Base-by-base conservation (phyloP, 2,329 filamentous ascomycete species). In the Albophoma yamanashiensis region DNA sequence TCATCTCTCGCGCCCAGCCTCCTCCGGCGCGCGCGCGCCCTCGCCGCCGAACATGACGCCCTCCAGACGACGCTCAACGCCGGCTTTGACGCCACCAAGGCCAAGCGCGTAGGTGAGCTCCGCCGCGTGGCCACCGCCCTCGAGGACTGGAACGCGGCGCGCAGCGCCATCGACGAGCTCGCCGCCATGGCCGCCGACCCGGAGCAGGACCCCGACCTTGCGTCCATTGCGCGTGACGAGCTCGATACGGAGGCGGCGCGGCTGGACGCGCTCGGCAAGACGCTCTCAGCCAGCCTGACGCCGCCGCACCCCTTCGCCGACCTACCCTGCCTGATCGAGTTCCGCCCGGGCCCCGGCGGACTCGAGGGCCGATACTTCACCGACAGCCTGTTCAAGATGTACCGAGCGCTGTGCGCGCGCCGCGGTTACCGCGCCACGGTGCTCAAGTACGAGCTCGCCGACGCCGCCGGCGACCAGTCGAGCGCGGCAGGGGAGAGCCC, bases 291-390 rank as follows among this genome's bases (percentile, higher is more conserved):
- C 27, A 86, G 89, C 55, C 81, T 99, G 58, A 89, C 96, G 20
- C 94, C 94, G 0, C 84, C 86, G 47, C 92, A 99, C 71, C 90
- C 92, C 3, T 99, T 97, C 71, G 91, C 91, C 39, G 83, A 91
- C 63, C 82, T 97, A 66, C 91, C 92, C 58, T 97, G 93, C 73
- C 82, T 99, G 64, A 76, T 99, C 50, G 94, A 99, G 75, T 89
- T 99, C 62, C 85, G 92, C 0, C 94, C 94, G 0, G 94, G 94
- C 0, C 92, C 92, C 0, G 94, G 94, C 43, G 94, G 94, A 2
- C 86, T 91, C 60, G 94, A 99, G 75, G 92, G 93, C 2, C 87
- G 91, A 0, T 86, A 96, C 63, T 99, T 99, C 67, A 91, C 92
- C 15, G 89, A 89, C 59, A 86, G 94, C 58, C 75, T 99, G 8